Base-by-base conservation (phyloP, 495 filamentous ascomycete genomes). In the Bryoglossum gracile region DNA sequence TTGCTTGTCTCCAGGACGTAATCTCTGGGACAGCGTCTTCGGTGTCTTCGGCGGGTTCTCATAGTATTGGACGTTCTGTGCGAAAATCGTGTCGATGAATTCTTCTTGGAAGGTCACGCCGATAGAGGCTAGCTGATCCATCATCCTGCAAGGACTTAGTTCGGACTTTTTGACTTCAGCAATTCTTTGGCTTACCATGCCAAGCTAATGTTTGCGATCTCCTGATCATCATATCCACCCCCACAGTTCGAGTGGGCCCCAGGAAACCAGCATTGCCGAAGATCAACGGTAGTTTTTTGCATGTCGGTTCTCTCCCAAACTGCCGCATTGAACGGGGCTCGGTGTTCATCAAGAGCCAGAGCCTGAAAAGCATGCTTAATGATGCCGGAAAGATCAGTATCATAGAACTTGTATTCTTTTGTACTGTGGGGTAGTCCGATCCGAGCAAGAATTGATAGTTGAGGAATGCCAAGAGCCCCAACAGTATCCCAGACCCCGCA, bases 251-350 rank as follows among this genome's bases (percentile, higher is more conserved):
- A 69, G 60, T 88, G 84, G 11, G 72, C 70, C 28, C 82, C 81
- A 0, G 81, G 79, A 54, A 88, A 86, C 83, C 83, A 88, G 39
- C 81, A 76, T 61, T 88, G 84, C 18, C 75, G 66, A n/a, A 87
- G 69, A 28, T 59, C 56, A 8, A 41, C 23, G 13, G 43, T 46
- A 17, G 23, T 37, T 17, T 51, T 43, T 4, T 46, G 18, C 40
- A 48, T 48, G 45, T 78, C 65, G 34, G 68, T 77, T 16, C 52
- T 58, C 26, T 66, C 62, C 83, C 80, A 88, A 0, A 88, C 57
- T 9, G 82, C 73, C 3, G 84, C 83, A 11, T 70, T 68, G 50
- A 86, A 89, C 0, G 80, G 73, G 8, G 65, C 62, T 14, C 84
- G 75, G 36, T 71, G 68, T 61, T 89, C 84, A 53, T 89, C 83